Base-by-base conservation (phyloP, 768 basidiomycete species). In the Tephrocybe sp. region DNA sequence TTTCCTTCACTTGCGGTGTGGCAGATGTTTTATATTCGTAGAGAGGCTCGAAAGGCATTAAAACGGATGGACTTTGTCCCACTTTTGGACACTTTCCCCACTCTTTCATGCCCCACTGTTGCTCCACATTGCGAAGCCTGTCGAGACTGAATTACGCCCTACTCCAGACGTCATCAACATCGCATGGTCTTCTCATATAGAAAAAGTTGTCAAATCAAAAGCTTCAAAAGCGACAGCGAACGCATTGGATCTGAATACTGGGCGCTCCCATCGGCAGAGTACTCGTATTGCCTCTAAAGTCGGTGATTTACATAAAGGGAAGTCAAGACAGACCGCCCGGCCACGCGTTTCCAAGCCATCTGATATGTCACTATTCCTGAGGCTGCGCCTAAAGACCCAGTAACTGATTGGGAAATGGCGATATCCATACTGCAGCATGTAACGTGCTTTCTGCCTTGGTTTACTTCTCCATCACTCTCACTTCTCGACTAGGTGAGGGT, bases 1-100 rank as follows among this genome's bases (percentile, higher is more conserved):
- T 55, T 45, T 38, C 45, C 40, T 11, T 17, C 39, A 10, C 40
- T 52, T 14, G 54, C 46, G 13, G 40, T 52, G 5, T 55, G 50
- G 50, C 49, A 55, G n/a, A 52, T 52, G 11, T 55, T 48, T 22
- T 46, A 31, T 17, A 14, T 47, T 11, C 35, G 33, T 8, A 16
- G 23, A 1, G 50, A 45, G 20, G 46, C 49, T 13, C 39, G 44
- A 44, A 23, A 39, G 14, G 34, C 38, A 3, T 19, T 55, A 5
- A 45, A 45, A 39, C 13, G 26, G 23, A 51, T 55, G 49, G 26
- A 39, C 36, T 34, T 19, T 19, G 5, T 36, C 2, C 9, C n/a
- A 20, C 1, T 36, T 11, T 5, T 22, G 19, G 13, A 46, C 5
- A 6, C 13, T 12, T 23, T 36, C 11, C 33, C 33, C 1, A 35